phyloP scores from a whole-genome alignment of 2,329 filamentous ascomycete genomes.

The Talaromyces sp. region DNA sequence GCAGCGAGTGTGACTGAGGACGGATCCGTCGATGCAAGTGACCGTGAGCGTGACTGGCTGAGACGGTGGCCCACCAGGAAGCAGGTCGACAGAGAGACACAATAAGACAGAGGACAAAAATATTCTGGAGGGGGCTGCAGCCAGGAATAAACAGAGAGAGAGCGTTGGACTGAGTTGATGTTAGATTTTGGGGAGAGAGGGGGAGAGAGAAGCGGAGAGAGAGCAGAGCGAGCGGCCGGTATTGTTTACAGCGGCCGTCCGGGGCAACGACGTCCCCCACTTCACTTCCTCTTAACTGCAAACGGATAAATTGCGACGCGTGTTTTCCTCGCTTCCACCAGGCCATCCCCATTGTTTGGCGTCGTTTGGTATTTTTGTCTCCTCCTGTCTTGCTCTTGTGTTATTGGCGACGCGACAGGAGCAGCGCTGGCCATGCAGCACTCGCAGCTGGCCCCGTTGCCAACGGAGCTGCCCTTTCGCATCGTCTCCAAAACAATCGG shows the following conservation, averaged over 20 bases:
- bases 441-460: constrained; percentile 85
- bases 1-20: constrained; percentile 4
- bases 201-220: background rate
- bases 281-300: background rate
- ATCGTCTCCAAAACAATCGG: constrained; percentile 96
- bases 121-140: background rate
- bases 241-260: constrained; percentile 3
- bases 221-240: background rate
- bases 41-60: constrained; percentile 14
- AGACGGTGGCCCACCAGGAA: background rate
- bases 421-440: constrained; percentile 48
- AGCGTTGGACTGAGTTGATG: background rate
- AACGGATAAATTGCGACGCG: background rate
- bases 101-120: background rate
- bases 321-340: background rate
- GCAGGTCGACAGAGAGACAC: background rate
- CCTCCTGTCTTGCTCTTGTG: background rate
- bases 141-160: background rate
- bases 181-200: background rate
- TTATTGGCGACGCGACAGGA: background rate
- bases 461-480: constrained; percentile 78
- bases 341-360: background rate
- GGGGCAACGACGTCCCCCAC: constrained; percentile 2
- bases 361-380: background rate
- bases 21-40: constrained; percentile 9